Percentiles rank a stretch among this genome's conserved stretches.
These are phyloP conservation scores for Deinandra increscens DNA, from an alignment of 129 eudicot species.

Conservation along the genomic window DNA sequence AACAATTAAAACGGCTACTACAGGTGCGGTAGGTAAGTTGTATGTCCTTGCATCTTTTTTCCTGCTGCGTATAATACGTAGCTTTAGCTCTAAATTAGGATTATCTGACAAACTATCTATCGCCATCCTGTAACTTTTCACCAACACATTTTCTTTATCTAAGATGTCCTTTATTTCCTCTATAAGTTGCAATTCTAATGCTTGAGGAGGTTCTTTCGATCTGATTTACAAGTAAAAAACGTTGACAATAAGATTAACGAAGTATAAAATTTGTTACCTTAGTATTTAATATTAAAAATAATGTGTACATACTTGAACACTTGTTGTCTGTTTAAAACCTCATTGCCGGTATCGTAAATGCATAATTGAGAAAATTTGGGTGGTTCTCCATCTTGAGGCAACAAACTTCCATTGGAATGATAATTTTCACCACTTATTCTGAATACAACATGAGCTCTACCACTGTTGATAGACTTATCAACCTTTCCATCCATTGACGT, in stretches of 20 bases:
- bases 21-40: no score
- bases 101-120: no score
- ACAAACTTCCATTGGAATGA: not conserved
- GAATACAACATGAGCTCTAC: not conserved
- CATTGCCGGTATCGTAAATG: not conserved
- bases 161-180: not conserved
- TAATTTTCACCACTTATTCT: not conserved
- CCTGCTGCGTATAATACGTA: no score
- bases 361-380: not conserved
- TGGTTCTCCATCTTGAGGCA: no score
- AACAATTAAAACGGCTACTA: no score
- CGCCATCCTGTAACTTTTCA: no score
- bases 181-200: not conserved
- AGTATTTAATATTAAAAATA: not conserved
- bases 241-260: not conserved
- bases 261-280: not conserved
- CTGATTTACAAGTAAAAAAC: not conserved
- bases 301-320: not conserved
- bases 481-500: not conserved
- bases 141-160: no score
- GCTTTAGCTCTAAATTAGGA: no score
- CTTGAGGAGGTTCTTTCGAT: not conserved
- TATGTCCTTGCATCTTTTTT: no score
- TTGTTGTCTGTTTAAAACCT: not conserved
- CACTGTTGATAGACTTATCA: not conserved